Evolutionary conservation across 139 green algal genomes (phyloP).

Genomic region (Closterium sp.): DNA sequence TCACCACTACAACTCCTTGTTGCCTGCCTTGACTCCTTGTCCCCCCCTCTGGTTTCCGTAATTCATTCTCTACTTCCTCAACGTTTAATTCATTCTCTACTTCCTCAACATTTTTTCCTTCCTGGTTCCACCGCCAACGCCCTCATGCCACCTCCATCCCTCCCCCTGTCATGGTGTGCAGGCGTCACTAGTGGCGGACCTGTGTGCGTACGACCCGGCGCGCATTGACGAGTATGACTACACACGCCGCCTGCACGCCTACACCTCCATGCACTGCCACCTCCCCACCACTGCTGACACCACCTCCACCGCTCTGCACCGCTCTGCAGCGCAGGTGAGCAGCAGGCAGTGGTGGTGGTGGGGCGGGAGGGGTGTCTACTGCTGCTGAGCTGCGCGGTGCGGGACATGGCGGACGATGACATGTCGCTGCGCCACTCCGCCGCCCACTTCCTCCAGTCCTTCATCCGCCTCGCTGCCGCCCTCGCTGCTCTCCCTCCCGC

Average conservation of each 20-base stretch:
- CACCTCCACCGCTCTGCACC: background rate
- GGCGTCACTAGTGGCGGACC: conserved; percentile 22
- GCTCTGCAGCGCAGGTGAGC: background rate
- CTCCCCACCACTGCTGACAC: background rate
- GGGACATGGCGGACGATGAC: conserved; percentile 34
- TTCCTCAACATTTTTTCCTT: background rate
- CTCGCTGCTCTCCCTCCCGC: background rate
- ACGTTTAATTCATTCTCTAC: background rate
- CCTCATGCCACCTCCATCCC: background rate
- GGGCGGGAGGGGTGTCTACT: background rate
- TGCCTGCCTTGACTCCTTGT: background rate
- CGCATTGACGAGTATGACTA: conserved; percentile 41
- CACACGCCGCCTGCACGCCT: conserved; percentile 22
- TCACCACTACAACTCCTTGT: no score
- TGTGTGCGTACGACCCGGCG: conserved; percentile 8
- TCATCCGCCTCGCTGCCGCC: conserved; percentile 25
- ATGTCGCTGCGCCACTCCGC: conserved; percentile 30
- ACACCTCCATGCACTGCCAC: background rate
- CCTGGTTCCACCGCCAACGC: background rate
- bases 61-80: background rate
- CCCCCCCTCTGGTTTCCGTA: background rate
- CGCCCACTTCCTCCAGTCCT: background rate
- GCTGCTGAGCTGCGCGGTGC: conserved; percentile 5
- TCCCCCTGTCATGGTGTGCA: background rate
- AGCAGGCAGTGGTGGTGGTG: background rate